These are phyloP conservation scores for Rhodosporidiobolus odoratus DNA, from an alignment of 768 basidiomycete species.

Conservation along the genomic window DNA sequence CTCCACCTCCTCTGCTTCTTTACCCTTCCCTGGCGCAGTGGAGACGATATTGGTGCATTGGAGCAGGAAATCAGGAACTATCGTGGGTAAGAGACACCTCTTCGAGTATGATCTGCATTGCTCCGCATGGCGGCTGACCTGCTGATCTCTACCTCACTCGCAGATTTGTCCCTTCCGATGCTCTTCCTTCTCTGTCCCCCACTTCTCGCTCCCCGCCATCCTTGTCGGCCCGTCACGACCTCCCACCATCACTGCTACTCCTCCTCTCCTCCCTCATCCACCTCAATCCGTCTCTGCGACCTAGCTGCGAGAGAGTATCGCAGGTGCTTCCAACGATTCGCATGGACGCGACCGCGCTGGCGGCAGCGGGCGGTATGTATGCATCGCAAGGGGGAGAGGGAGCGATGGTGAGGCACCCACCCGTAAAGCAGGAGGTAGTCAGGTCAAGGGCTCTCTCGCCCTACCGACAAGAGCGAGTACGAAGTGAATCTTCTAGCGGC, in stretches of 20 bases:
- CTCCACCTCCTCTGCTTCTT: conserved; percentile 50
- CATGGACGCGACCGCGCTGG: not conserved
- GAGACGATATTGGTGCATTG: conserved; percentile 44
- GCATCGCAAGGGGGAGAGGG: not conserved
- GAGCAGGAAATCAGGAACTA: conserved; percentile 45
- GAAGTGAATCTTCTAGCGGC: not conserved
- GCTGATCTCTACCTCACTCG: not conserved
- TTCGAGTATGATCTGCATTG: too few species aligned
- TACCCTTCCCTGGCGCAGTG: conserved; percentile 46
- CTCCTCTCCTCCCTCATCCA: conserved; percentile 25
- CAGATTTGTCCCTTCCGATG: conserved; percentile 16
- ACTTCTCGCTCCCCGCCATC: not conserved
- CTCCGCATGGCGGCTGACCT: too few species aligned
- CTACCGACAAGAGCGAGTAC: too few species aligned
- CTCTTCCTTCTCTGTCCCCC: not conserved
- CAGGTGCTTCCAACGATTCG: not conserved
- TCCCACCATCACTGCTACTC: conserved; percentile 18
- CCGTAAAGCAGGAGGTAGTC: not conserved
- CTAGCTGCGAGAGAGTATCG: conserved; percentile 17
- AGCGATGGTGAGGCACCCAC: not conserved
- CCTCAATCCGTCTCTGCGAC: conserved; percentile 13
- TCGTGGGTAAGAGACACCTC: conserved; percentile 47
- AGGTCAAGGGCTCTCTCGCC: too few species aligned
- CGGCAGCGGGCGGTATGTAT: rapidly evolving
- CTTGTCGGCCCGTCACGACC: conserved; percentile 25